These are phyloP conservation scores for Coriolopsis trogii DNA, from an alignment of 1,284 basidiomycete genomes.

Conservation along the genomic window DNA sequence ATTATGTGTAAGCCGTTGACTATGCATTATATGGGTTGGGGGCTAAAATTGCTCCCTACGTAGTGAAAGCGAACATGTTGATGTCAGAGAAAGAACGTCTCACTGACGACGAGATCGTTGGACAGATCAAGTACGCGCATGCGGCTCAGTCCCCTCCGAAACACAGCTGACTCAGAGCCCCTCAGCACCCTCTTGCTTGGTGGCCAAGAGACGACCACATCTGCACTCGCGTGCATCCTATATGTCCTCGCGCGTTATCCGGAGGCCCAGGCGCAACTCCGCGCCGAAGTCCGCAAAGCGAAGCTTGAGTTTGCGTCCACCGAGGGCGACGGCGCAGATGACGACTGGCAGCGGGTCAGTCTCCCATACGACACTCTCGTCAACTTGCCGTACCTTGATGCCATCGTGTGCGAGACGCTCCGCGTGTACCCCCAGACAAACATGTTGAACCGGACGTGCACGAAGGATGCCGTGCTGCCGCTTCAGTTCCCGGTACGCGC, in stretches of 20 bases:
- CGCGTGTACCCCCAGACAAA: slow-evolving; percentile 40
- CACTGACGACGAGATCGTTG: slow-evolving; percentile 25
- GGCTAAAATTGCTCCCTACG: neutral
- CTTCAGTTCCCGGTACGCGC: slow-evolving; percentile 39
- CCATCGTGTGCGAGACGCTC: slow-evolving; percentile 45
- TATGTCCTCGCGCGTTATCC: slow-evolving; percentile 31
- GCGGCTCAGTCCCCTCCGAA: neutral
- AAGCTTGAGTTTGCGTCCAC: slow-evolving; percentile 14
- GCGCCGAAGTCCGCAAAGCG: slow-evolving; percentile 31
- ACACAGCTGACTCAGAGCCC: neutral
- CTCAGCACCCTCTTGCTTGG: slow-evolving; percentile 34
- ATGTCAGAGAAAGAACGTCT: slow-evolving; percentile 22
- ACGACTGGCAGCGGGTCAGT: slow-evolving; percentile 10
- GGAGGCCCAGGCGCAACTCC: slow-evolving; percentile 30
- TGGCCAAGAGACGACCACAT: slow-evolving; percentile 36
- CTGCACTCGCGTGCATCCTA: slow-evolving; percentile 30
- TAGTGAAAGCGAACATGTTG: slow-evolving; percentile 26
- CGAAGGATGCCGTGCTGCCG: slow-evolving; percentile 33
- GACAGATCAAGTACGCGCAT: slow-evolving; percentile 28
- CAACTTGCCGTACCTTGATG: slow-evolving; percentile 53
- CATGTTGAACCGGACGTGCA: slow-evolving; percentile 21
- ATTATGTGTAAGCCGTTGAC: slow-evolving; percentile 27
- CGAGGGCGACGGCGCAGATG: neutral
- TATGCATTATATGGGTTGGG: neutral
- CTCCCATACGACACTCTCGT: slow-evolving; percentile 30